Base-by-base conservation (phyloP, 768 basidiomycete genomes). In the Pulveroboletus sp. region DNA sequence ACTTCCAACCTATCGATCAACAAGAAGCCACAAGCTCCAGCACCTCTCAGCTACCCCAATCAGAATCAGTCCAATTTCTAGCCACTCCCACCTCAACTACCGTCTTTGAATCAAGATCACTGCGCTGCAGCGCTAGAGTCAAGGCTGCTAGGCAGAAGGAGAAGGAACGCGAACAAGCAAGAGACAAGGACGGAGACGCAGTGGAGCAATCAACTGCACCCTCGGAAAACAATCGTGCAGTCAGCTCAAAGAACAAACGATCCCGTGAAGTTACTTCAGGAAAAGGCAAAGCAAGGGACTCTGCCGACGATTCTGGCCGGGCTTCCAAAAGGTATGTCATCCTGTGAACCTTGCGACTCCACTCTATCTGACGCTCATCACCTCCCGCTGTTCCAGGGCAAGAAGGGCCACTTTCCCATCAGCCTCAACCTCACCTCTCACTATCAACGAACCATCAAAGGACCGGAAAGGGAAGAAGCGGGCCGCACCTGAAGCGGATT, bases 381-480 rank as follows among this genome's bases (percentile, higher is more conserved):
- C 64, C 57, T 56, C 59, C 65, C 59, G 54, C 55, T 62, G 58
- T 55, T 53, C 47, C 62, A 89, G 86, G 68, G 72, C 78, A 60
- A 81, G 84, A 62, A 80, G 82, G 63, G 74, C 77, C 53, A 77
- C 79, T 42, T 70, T 72, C 70, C 71, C 61, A 54, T 67, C 61
- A 56, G 16, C 58, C 44, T 71, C 54, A 60, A 73, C 61, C 42
- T 73, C 56, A 64, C 77, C 58, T 68, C 79, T 71, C 72, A 79
- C 71, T 49, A 91, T 90, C 70, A 84, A 83, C 82, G 90, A 92
- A 76, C 80, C 85, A 42, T 58, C 72, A 3, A 77, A 77, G 63
- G 89, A 91, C 71, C 69, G 70, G 57, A 94, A 94, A 71, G 93
- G 92, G 50, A 96, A 96, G 82, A 95, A 94, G 73, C 86, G 90